Conservation (phyloP, 495 filamentous ascomycete species). For the Tuber umbilicatum region DNA sequence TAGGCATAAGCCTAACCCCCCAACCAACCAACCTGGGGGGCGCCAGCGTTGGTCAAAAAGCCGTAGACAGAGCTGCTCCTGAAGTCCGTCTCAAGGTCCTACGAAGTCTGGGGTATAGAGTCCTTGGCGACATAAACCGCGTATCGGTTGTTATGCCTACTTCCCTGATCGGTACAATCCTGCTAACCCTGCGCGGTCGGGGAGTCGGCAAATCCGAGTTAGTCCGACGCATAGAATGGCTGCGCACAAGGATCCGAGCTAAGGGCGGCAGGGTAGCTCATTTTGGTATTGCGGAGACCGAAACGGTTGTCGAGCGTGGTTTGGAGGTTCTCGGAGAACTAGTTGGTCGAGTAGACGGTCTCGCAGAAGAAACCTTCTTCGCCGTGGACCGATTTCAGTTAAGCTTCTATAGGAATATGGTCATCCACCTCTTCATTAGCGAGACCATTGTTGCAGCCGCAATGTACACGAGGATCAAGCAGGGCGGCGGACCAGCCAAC, state of each 20-base stretch:
- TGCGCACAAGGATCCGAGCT: slow-evolving; percentile 69
- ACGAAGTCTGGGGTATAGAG: slow-evolving; percentile 78
- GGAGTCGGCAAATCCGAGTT: slow-evolving; percentile 85
- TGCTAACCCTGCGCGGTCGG: slow-evolving; percentile 83
- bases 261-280: slow-evolving; percentile 89
- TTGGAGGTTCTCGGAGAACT: slow-evolving; percentile 86
- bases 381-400: slow-evolving; percentile 95
- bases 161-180: slow-evolving; percentile 84
- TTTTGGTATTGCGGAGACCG: slow-evolving; percentile 72
- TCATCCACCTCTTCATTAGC: slow-evolving; percentile 92
- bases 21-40: slow-evolving; percentile 13
- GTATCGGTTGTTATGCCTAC: slow-evolving; percentile 98
- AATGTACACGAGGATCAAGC: slow-evolving; percentile 84
- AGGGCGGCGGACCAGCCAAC: slow-evolving; percentile 70
- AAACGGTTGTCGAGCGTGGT: slow-evolving; percentile 77
- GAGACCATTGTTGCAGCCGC: slow-evolving; percentile 81
- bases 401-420: slow-evolving; percentile 98
- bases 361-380: slow-evolving; percentile 83
- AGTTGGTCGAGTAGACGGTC: slow-evolving; percentile 67
- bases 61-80: slow-evolving; percentile 45
- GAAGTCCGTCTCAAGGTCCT: slow-evolving; percentile 55
- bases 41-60: slow-evolving; percentile 11
- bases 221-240: slow-evolving; percentile 81
- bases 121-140: slow-evolving; percentile 87
- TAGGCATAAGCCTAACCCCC: not conserved